phyloP scores from a whole-genome alignment of 2,329 filamentous ascomycete genomes.

The Fonsecaea erecta region DNA sequence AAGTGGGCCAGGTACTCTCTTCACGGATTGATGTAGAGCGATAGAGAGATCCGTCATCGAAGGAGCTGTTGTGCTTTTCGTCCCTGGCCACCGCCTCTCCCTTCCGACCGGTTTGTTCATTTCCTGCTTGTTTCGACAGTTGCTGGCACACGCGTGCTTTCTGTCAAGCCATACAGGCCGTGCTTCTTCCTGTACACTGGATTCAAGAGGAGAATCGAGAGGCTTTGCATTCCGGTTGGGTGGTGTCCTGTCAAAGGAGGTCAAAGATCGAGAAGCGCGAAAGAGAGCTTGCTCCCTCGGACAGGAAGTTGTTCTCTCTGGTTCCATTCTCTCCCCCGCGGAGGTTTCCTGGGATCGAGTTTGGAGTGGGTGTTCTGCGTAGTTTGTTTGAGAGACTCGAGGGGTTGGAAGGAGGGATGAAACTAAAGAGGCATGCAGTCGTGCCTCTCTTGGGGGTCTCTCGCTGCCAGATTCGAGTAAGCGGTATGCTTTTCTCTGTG shows the following conservation, averaged over 20 bases:
- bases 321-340: too few species aligned
- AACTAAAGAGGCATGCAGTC: too few species aligned
- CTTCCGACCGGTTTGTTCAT: not conserved
- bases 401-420: too few species aligned
- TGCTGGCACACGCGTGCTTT: not conserved
- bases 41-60: too few species aligned
- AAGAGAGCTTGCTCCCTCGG: not conserved
- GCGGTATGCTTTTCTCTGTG: not conserved
- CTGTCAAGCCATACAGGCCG: not conserved
- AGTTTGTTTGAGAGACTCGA: too few species aligned
- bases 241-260: not conserved
- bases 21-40: too few species aligned
- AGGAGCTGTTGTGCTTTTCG: not conserved
- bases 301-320: not conserved
- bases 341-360: too few species aligned
- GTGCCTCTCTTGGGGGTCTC: too few species aligned
- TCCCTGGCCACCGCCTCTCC: too few species aligned
- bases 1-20: too few species aligned
- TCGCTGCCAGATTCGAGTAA: not conserved
- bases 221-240: not conserved
- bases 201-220: not conserved
- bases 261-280: too few species aligned
- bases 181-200: not conserved
- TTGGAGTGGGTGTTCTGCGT: too few species aligned
- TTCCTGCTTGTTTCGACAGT: not conserved